Base-by-base conservation (phyloP, 176 grass and related monocot species). In the Otatea glauca region DNA sequence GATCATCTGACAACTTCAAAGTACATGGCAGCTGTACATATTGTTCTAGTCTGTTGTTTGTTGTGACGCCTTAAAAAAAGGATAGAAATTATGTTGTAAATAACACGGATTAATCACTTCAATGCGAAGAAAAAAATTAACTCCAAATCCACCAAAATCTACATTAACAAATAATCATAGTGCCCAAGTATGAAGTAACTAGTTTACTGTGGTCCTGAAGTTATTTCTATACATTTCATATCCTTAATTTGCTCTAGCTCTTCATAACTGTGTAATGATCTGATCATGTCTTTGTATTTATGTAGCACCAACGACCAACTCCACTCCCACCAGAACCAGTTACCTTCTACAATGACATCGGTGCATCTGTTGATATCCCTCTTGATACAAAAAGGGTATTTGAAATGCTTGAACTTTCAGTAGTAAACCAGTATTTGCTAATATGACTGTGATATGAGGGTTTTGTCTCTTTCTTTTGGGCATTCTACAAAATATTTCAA, bases 281-380 rank as follows among this genome's bases (percentile, higher is more conserved):
- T 88, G 37, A 88, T 35, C 15, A n/a, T 82, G 21, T 65, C 2
- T 50, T 65, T 45, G 12, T 65, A 51, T 72, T 78, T 17, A 67
- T 83, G 66, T 73, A 90, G 88, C 83, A 90, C 42, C 39, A 45
- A 23, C 65, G 84, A 0, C 88, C 83, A 72, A 68, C 55, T 56
- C 53, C 86, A 1, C 89, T 94, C 74, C 84, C 89, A 58, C 86
- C 61, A 27, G 92, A 94, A 74, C 92, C 86, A 43, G 86, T 54
- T 65, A 81, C 78, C 25, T 94, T 91, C 84, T 84, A 90, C 86
- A 91, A 88, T 81, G 88, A 80, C 66, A 70, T 61, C 43, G 74
- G 45, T 18, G 71, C 92, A 16, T 77, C 84, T 20, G 60, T 87
- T 12, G 89, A 94, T 85, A 74, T 94, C 59, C 92, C 86, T 71